Evolutionary conservation across 257 asterid species (phyloP), one percentile per base, ranked within the genome.

Genomic region (Capsicum baccatum): DNA sequence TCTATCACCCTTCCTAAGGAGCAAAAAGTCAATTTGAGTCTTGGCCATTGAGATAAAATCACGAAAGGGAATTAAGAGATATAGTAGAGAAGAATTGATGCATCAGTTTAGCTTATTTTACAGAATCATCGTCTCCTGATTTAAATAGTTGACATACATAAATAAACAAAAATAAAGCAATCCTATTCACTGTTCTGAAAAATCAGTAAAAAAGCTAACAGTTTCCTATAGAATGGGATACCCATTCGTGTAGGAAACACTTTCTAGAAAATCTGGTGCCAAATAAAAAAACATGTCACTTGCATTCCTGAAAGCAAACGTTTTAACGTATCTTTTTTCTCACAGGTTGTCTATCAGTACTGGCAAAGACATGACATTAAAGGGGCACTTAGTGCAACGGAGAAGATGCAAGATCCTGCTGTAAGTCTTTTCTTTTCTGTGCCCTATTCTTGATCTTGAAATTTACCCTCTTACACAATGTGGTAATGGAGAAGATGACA

Each of bases 361-460:
- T 97, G 98, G 98, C 97, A 83, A 87, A 90, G 99, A 84, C 94
- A 89, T 87, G 98, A 97, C 91, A 86, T 94, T 83, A 94, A 89
- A 89, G 98, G 98, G 79, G 97, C 97, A 80, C 91, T 97, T 68
- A 84, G 87, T 86, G 91, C 96, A 44, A 88, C 87, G 87, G 89
- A 91, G 92, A 93, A 92, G 92, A 91, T 97, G 97, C 90, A 89
- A 6, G 98, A 97, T 90, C 91, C 89, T 84, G 93, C 93, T 63
- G 99, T 96, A 93, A 76, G 81, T 76, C 48, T 76, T 55, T 76
- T 26, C 81, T 76, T 52, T 15, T 52, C 81, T 76, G 62, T 52
- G 26, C 81, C 26, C 62, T 50, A 52, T 76, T 33, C 63, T 76
- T 2, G 1, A 76, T 54, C 81, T 76, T 76, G 63, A 52, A 50